These are phyloP conservation scores for Musa acuminata DNA, from an alignment of 176 grass and related monocot species.

Conservation along the genomic window DNA sequence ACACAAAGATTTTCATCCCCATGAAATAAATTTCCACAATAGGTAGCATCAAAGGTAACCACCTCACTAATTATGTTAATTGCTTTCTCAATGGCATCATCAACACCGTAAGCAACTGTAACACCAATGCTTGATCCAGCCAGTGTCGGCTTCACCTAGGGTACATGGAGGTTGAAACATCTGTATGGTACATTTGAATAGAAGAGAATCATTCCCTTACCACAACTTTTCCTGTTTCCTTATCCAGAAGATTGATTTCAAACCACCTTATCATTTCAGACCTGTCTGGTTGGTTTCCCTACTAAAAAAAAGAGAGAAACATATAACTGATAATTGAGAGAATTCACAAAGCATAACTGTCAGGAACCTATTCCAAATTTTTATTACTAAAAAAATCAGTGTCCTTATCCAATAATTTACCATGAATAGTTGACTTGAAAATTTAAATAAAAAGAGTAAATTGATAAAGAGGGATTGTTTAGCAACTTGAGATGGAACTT, in stretches of 20 bases:
- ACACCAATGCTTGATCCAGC: slow-evolving; percentile 91
- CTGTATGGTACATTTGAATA: background rate
- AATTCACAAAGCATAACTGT: background rate
- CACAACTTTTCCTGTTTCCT: slow-evolving; percentile 76
- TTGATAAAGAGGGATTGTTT: background rate
- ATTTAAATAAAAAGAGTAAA: background rate
- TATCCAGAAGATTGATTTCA: slow-evolving; percentile 37
- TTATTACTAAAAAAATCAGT: background rate
- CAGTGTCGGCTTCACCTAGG: slow-evolving; percentile 72
- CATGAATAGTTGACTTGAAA: background rate
- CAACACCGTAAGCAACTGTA: slow-evolving; percentile 61
- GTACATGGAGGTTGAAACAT: slow-evolving; percentile 6
- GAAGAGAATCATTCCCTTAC: slow-evolving; percentile 31
- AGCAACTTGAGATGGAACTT: background rate
- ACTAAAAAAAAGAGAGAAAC: slow-evolving; percentile 13
- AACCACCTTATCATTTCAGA: slow-evolving; percentile 53
- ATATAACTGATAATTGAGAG: background rate
- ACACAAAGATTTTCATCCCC: background rate
- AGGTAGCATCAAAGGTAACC: slow-evolving; percentile 1
- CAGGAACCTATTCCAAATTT: background rate
- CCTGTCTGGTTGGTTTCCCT: slow-evolving; percentile 44
- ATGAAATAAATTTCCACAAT: background rate
- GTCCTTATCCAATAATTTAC: background rate
- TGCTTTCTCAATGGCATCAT: slow-evolving; percentile 69
- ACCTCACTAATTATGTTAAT: slow-evolving; percentile 65